Conservation (phyloP, 2,329 filamentous ascomycete genomes). For the Claviceps pusilla region DNA sequence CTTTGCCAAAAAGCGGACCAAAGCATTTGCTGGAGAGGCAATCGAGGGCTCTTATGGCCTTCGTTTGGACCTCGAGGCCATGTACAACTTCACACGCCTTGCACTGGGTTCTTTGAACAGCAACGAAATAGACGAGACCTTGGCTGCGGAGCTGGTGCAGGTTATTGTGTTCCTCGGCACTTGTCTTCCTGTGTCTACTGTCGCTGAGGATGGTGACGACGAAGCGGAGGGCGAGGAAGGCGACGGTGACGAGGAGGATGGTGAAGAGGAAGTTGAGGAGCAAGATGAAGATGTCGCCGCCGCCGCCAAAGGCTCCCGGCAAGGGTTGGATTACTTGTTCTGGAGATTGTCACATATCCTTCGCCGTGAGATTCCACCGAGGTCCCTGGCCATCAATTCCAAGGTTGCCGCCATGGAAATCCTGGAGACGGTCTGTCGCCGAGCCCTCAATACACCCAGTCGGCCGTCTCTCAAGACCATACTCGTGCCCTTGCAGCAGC, state of each 20-base stretch:
- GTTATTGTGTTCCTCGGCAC: conserved; percentile 71
- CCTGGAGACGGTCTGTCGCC: conserved; percentile 52
- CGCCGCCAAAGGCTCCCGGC: conserved; percentile 14
- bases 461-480: conserved; percentile 46
- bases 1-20: conserved; percentile 46
- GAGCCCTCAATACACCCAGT: conserved; percentile 42
- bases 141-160: conserved; percentile 66
- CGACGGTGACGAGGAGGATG: background rate
- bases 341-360: conserved; percentile 64
- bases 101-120: conserved; percentile 42
- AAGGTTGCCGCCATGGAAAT: conserved; percentile 66
- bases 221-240: conserved; percentile 22
- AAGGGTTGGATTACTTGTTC: conserved; percentile 56
- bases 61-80: conserved; percentile 45
- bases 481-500: conserved; percentile 53
- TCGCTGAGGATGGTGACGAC: conserved; percentile 23
- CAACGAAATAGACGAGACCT: conserved; percentile 49
- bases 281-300: conserved; percentile 20
- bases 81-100: conserved; percentile 42
- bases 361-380: conserved; percentile 56
- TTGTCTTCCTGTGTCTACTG: conserved; percentile 28
- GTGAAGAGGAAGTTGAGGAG: conserved; percentile 27
- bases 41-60: conserved; percentile 59
- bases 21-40: conserved; percentile 36
- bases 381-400: conserved; percentile 48